Evolutionary conservation across 306 rosid genomes (phyloP).

Genomic region (Trifolium pratense): DNA sequence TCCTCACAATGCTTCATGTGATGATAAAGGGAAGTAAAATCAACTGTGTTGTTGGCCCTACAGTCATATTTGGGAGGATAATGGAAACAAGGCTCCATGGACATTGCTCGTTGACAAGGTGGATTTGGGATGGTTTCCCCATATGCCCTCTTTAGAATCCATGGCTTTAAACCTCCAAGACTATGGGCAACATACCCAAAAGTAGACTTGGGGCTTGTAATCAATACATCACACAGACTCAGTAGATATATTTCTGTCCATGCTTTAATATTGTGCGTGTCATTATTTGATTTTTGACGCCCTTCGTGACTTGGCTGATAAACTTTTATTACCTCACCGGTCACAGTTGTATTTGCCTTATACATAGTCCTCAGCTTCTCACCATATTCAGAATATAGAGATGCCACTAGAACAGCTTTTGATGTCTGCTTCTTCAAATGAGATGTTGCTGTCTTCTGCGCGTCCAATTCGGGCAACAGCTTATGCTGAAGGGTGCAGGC

Average conservation of each 20-base stretch:
- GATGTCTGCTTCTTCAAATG: conserved; percentile 47
- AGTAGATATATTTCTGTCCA: conserved; percentile 75
- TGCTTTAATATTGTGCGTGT: conserved; percentile 70
- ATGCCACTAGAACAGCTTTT: conserved; percentile 71
- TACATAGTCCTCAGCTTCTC: conserved; percentile 64
- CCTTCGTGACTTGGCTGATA: conserved; percentile 84
- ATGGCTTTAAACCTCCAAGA: conserved; percentile 82
- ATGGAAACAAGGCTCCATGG: conserved; percentile 85
- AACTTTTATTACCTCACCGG: conserved; percentile 56
- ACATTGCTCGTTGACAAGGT: conserved; percentile 65
- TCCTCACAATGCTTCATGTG: conserved; percentile 76
- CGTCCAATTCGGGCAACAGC: conserved; percentile 57
- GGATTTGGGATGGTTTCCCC: conserved; percentile 62
- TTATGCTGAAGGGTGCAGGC: conserved; percentile 63
- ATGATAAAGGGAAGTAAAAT: conserved; percentile 60
- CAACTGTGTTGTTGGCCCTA: conserved; percentile 53
- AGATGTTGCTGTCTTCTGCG: conserved; percentile 33
- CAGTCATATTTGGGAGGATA: conserved; percentile 78
- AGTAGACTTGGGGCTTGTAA: conserved; percentile 81
- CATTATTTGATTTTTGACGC: conserved; percentile 63
- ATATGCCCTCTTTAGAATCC: conserved; percentile 70
- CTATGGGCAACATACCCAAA: conserved; percentile 85
- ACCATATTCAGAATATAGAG: conserved; percentile 64
- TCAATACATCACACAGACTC: conserved; percentile 70
- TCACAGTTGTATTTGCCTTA: conserved; percentile 52